These are phyloP conservation scores for Gossypium trilobum DNA, from an alignment of 441 rosid species.

Conservation along the genomic window DNA sequence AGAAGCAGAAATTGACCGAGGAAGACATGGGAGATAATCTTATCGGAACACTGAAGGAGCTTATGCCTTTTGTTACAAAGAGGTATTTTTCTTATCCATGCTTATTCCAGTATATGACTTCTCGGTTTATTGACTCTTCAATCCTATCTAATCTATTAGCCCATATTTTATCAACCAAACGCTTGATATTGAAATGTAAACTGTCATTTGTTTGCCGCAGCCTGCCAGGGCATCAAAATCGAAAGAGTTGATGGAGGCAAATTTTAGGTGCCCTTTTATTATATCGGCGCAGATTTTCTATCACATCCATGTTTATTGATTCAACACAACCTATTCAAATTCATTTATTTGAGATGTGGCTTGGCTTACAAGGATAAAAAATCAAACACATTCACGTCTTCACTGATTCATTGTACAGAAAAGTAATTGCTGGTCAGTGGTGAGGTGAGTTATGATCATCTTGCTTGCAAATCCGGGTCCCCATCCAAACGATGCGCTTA, in stretches of 20 bases:
- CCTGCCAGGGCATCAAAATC: constrained; percentile 39
- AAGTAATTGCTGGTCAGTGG: background rate
- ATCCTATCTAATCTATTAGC: background rate
- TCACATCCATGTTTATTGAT: background rate
- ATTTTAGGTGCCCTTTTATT: background rate
- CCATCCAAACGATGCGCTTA: background rate
- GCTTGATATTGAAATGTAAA: background rate
- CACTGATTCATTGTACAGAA: background rate
- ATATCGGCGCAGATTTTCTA: background rate
- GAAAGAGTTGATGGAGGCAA: constrained; percentile 32
- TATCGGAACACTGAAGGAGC: constrained; percentile 32
- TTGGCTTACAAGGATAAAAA: background rate
- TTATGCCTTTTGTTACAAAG: constrained; percentile 43
- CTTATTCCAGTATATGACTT: background rate
- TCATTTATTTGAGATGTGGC: background rate
- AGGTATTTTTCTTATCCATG: constrained; percentile 31
- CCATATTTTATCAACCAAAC: background rate
- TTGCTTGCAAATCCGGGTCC: background rate
- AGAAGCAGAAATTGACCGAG: constrained; percentile 10
- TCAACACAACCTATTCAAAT: background rate
- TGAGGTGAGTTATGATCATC: background rate
- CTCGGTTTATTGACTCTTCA: background rate
- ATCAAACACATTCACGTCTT: background rate
- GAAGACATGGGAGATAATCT: constrained; percentile 23
- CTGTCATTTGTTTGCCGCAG: background rate